Base-by-base conservation (phyloP, 805 yeast species). In the Candida awuae region DNA sequence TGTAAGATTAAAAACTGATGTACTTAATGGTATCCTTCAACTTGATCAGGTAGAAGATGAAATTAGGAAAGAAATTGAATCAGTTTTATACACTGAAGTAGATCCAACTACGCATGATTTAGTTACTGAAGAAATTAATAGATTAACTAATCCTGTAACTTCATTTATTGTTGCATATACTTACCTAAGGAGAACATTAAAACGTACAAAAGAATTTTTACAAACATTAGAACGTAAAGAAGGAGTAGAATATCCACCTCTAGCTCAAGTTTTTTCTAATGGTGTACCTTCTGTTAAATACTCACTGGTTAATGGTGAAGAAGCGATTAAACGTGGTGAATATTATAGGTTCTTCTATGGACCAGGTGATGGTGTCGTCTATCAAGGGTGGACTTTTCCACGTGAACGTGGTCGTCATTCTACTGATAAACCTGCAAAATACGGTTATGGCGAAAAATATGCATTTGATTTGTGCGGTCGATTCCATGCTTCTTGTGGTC, bases 311-410 rank as follows among this genome's bases (percentile, higher is more conserved):
- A 56, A 66, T 23, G 73, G 79, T 6, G 55, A 55, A 9, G 71
- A 79, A 31, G 92, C 77, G 27, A 77, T 88, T 42, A 68, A 63
- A 41, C 67, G 71, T 29, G 95, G 95, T 4, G 71, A 75, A 46
- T 87, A 83, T 61, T 76, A 71, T 46, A 80, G 84, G 50, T 81
- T 85, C 50, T 75, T 71, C 50, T 87, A 84, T 52, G 95, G 94
- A 0, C 84, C 85, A 4, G 97, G 97, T 13, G 97, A 88, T 57
- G 97, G 97, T 31, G 96, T 88, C 15, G 85, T 85, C 1, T 84
- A 84, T 58, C 84, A 81, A 48, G 74, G 74, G 46, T 81, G 87
- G 82, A 60, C 84, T 35, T 73, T 87, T 74, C 97, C 96, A 0
- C 84, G 81, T 47, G 39, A 37, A 17, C 25, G 34, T 8, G 34